Evolutionary conservation across 257 asterid species (phyloP), one percentile per base, ranked within the genome.

Genomic region (Salvia splendens): DNA sequence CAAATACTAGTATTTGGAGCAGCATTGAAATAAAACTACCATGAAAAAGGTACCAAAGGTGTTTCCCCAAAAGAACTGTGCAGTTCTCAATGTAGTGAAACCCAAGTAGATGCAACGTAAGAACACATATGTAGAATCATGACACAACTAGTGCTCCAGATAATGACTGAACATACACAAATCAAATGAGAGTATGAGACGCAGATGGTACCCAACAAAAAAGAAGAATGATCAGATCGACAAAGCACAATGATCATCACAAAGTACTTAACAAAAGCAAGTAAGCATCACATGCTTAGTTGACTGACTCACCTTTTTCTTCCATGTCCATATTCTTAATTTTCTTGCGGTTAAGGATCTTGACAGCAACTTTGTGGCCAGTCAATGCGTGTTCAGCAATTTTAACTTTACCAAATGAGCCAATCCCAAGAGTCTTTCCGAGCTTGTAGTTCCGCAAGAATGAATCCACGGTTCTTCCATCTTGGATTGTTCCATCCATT

Each of bases 291-390:
- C 56, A 58, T 73, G 52, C 71, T 51, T 32, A 45, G 43, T 40
- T 16, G 42, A 52, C 14, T 16, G 38, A 56, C 72, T 35, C 4
- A 85, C 97, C 97, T 82, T 91, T 91, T 70, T 91, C 97, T 65
- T 91, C 97, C 97, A 91, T 88, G 42, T 91, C 97, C 97, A 91
- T 88, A 61, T 79, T 86, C 83, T 89, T 86, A 17, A 91, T 91
- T 77, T 87, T 91, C 64, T 84, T 87, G 65, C 97, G 96, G 60
- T 91, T 91, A 62, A 91, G 96, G 74, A 91, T 91, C 88, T 91
- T 91, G 71, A 91, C 87, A 58, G 96, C 96, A 56, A 88, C 97
- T 77, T 91, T 91, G 65, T 88, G 96, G 36, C 92, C 89, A 0
- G 97, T 91, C 77, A 83, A 60, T 35, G 80, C 79, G 85, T 91